Conservation (phyloP, 345 rosid species). For the Microcos paniculata region DNA sequence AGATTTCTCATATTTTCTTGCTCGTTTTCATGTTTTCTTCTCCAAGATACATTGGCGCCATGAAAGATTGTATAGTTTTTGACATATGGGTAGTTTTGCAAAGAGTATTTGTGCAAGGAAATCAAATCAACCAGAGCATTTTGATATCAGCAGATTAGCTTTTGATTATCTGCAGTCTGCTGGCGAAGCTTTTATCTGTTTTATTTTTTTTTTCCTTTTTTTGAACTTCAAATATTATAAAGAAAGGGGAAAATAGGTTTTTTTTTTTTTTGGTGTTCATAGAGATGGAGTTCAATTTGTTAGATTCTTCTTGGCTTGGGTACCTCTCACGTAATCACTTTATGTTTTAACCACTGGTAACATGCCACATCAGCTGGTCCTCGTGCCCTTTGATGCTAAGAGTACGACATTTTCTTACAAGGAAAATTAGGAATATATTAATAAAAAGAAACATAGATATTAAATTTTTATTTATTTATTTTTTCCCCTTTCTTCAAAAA, state of each 20-base stretch:
- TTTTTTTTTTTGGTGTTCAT: conserved; percentile 15
- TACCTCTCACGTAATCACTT: conserved; percentile 23
- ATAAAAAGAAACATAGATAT: background rate
- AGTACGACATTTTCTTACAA: background rate
- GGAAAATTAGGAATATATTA: background rate
- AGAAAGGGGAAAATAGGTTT: conserved; percentile 20
- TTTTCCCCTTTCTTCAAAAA: background rate
- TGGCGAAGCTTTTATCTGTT: too few relatives aligned
- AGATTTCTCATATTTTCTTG: too few relatives aligned
- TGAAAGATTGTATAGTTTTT: too few relatives aligned
- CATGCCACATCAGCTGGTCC: conserved; percentile 29
- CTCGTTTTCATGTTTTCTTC: too few relatives aligned
- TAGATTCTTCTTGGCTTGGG: conserved; percentile 25
- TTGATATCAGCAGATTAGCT: background rate
- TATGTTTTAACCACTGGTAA: conserved; percentile 24
- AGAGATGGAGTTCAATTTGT: conserved; percentile 15
- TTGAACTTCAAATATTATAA: background rate
- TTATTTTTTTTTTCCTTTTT: background rate
- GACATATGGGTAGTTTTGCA: too few relatives aligned
- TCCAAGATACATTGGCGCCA: too few relatives aligned
- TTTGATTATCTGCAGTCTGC: too few relatives aligned
- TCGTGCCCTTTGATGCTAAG: conserved; percentile 17
- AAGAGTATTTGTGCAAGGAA: too few relatives aligned
- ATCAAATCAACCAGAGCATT: too few relatives aligned
- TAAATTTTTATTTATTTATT: background rate